phyloP scores from a whole-genome alignment of 768 basidiomycete species.

The Russula vinacea region DNA sequence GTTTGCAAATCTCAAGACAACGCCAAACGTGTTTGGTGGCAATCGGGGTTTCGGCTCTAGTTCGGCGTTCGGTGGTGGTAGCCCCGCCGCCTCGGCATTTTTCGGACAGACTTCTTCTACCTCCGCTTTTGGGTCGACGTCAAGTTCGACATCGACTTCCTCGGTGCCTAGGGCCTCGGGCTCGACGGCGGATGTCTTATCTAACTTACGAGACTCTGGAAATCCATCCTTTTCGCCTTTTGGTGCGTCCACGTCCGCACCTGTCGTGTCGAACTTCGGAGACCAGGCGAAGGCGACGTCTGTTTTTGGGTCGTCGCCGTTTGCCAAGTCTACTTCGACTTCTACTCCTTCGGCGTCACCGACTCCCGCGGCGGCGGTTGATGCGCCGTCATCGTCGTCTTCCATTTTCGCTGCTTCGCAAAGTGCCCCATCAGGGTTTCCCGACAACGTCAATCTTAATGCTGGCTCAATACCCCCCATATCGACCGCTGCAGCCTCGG shows the following conservation, averaged over 20 bases:
- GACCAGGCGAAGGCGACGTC: background rate
- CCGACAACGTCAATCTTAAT: background rate
- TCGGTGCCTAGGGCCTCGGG: background rate
- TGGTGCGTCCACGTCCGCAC: constrained; percentile 16
- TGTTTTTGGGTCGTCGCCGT: constrained; percentile 12
- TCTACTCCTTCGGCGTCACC: background rate
- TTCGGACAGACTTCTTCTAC: constrained; percentile 18
- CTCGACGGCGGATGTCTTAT: background rate
- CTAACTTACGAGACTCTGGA: background rate
- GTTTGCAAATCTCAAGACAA: constrained; percentile 38
- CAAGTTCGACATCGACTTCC: background rate
- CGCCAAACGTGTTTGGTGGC: constrained; percentile 38
- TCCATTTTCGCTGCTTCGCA: constrained; percentile 10
- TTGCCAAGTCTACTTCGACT: constrained; percentile 4
- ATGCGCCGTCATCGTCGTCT: constrained; percentile 3
- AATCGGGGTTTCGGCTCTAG: constrained; percentile 26
- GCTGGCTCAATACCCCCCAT: constrained; percentile 22
- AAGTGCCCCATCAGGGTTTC: constrained; percentile 10
- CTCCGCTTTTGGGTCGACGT: constrained; percentile 4
- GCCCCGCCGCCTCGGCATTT: constrained; percentile 26
- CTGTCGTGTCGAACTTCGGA: constrained; percentile 1
- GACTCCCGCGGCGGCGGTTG: background rate
- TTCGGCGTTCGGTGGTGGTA: constrained; percentile 28
- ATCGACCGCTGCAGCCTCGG: constrained; percentile 17
- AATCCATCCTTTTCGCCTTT: constrained; percentile 12